A percentile compares a stretch with the other conserved stretches of the same genome.
Evolutionary conservation across 345 rosid genomes (phyloP).

Genomic region (Acer campestre): DNA sequence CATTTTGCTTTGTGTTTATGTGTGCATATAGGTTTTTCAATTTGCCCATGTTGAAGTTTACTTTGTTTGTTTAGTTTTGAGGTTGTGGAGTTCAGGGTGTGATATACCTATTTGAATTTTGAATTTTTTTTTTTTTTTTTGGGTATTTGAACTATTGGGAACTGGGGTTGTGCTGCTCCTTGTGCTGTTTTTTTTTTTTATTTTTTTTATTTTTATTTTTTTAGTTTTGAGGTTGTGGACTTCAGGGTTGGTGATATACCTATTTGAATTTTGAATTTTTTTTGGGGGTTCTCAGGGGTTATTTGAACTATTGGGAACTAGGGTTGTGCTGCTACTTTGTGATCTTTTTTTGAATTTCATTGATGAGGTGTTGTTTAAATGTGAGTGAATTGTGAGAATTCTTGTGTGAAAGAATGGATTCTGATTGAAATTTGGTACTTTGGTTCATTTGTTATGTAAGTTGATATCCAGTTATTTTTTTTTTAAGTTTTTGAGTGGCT

Average conservation of each 20-base stretch:
- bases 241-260: not conserved
- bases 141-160: no score
- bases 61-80: not conserved
- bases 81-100: not conserved
- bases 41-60: not conserved
- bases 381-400: not conserved
- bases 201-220: not conserved
- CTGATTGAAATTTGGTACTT: not conserved
- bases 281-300: not conserved
- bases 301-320: not conserved
- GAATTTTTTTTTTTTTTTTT: no score
- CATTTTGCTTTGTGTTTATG: not conserved
- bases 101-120: not conserved
- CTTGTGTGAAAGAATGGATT: not conserved
- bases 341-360: not conserved
- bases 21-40: slow-evolving; percentile 10
- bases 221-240: slow-evolving; percentile 7
- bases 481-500: not conserved
- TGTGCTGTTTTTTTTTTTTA: not conserved
- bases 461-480: slow-evolving; percentile 1
- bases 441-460: not conserved
- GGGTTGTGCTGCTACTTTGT: not conserved
- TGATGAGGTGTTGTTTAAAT: not conserved
- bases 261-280: not conserved
- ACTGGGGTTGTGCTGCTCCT: not conserved